Conservation (phyloP, 192 early-diverging fungal species). For the Backusella luteola region DNA sequence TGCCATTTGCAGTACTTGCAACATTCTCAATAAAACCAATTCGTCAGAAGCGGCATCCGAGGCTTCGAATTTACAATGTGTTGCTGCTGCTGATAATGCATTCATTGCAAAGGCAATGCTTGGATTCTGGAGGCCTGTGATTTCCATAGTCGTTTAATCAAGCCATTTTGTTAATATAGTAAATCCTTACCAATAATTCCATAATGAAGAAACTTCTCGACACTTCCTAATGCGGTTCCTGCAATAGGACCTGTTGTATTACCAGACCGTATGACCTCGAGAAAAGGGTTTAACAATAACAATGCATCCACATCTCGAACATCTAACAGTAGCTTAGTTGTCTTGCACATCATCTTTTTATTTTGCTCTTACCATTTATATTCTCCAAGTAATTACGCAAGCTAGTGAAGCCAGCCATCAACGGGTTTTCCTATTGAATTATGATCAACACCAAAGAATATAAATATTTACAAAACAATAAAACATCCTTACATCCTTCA, state of each 20-base stretch:
- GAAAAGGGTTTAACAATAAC: slow-evolving; percentile 82
- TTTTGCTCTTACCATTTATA: slow-evolving; percentile 35
- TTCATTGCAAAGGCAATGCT: slow-evolving; percentile 69
- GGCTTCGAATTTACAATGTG: slow-evolving; percentile 95
- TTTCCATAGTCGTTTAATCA: too few relatives aligned
- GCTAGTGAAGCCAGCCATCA: slow-evolving; percentile 70
- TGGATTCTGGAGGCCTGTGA: slow-evolving; percentile 44
- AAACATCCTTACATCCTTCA: slow-evolving; percentile 42
- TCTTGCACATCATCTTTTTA: background rate
- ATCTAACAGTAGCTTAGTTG: slow-evolving; percentile 34
- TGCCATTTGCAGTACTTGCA: slow-evolving; percentile 76
- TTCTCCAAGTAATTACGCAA: slow-evolving; percentile 58
- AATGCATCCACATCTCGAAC: slow-evolving; percentile 63
- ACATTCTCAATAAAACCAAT: slow-evolving; percentile 87
- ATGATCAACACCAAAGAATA: background rate
- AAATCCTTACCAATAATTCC: slow-evolving; percentile 57
- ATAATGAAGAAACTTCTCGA: slow-evolving; percentile 89
- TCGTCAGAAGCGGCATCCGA: slow-evolving; percentile 94
- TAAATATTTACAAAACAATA: background rate
- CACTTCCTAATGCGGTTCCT: slow-evolving; percentile 80
- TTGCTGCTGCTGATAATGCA: slow-evolving; percentile 75
- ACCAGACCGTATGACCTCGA: slow-evolving; percentile 89
- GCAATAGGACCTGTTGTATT: slow-evolving; percentile 96
- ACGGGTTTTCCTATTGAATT: slow-evolving; percentile 54
- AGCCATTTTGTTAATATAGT: too few relatives aligned